Evolutionary conservation across 768 basidiomycete species (phyloP).

Genomic region (Artomyces pyxidatus): DNA sequence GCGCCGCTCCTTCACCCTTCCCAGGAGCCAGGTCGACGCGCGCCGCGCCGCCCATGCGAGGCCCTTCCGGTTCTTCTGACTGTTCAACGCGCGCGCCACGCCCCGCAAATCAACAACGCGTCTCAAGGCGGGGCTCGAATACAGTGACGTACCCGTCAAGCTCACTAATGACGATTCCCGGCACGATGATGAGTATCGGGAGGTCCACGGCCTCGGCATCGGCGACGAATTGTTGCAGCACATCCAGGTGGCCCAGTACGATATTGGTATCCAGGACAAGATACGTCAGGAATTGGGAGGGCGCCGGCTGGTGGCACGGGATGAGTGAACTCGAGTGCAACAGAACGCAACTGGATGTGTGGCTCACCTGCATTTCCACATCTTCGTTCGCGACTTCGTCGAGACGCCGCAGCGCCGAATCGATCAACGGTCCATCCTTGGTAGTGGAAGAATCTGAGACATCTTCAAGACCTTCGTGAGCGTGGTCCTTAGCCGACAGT

Average conservation of each 20-base stretch:
- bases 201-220: conserved; percentile 43
- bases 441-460: no score
- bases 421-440: conserved; percentile 5
- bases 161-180: conserved; percentile 69
- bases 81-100: conserved; percentile 5
- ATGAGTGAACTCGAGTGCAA: neutral
- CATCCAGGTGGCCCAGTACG: conserved; percentile 57
- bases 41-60: conserved; percentile 16
- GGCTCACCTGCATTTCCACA: conserved; percentile 64
- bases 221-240: conserved; percentile 54
- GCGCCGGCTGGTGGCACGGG: neutral
- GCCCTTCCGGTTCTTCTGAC: conserved; percentile 10
- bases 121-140: neutral
- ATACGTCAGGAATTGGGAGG: conserved; percentile 25
- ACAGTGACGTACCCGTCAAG: conserved; percentile 56
- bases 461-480: no score
- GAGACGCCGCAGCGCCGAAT: conserved; percentile 42
- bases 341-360: neutral
- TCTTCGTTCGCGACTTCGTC: conserved; percentile 53
- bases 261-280: conserved; percentile 78
- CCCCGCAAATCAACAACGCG: no score
- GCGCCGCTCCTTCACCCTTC: conserved; percentile 48
- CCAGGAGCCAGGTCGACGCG: conserved; percentile 61
- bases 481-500: no score
- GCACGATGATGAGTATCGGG: conserved; percentile 60